Conservation (phyloP, 305 asterid genomes). For the Striga hermonthica region DNA sequence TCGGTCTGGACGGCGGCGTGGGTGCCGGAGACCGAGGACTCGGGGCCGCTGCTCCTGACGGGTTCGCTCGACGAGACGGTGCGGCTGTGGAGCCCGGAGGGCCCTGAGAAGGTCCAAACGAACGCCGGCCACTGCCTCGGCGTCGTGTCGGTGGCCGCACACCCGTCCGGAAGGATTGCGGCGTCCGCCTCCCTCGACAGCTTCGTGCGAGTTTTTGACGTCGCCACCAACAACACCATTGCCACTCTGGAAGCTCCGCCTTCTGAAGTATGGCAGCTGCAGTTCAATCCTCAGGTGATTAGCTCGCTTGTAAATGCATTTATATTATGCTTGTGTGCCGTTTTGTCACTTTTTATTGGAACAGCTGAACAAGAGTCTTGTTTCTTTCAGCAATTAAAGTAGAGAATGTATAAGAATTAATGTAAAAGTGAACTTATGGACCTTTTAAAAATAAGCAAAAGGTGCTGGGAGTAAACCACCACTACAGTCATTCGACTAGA, state of each 20-base stretch:
- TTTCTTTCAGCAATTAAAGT: slow-evolving; percentile 12
- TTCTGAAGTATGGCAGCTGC: slow-evolving; percentile 93
- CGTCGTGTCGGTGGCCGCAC: slow-evolving; percentile 82
- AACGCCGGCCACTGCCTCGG: slow-evolving; percentile 86
- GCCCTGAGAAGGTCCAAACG: slow-evolving; percentile 45
- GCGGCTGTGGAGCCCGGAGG: slow-evolving; percentile 63
- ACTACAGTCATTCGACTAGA: neutral
- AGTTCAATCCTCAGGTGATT: slow-evolving; percentile 74
- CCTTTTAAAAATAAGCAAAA: slow-evolving; percentile 6
- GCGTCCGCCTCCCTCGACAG: slow-evolving; percentile 94
- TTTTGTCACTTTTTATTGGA: neutral
- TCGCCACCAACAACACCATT: slow-evolving; percentile 64
- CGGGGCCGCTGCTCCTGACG: slow-evolving; percentile 62
- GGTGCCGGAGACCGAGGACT: slow-evolving; percentile 48
- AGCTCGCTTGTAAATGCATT: neutral
- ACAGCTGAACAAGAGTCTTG: neutral
- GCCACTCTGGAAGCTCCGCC: slow-evolving; percentile 98
- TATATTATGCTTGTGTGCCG: no score
- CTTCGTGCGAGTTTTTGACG: slow-evolving; percentile 82
- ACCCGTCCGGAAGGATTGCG: slow-evolving; percentile 81
- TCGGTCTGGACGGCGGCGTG: slow-evolving; percentile 84
- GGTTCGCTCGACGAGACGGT: slow-evolving; percentile 94
- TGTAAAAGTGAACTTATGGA: neutral
- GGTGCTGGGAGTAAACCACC: neutral
- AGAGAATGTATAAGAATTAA: slow-evolving; percentile 1